Evolutionary conservation across 2,329 filamentous ascomycete genomes (phyloP), one percentile per base, ranked within the genome.

Genomic region (Simplicillium aogashimaense): DNA sequence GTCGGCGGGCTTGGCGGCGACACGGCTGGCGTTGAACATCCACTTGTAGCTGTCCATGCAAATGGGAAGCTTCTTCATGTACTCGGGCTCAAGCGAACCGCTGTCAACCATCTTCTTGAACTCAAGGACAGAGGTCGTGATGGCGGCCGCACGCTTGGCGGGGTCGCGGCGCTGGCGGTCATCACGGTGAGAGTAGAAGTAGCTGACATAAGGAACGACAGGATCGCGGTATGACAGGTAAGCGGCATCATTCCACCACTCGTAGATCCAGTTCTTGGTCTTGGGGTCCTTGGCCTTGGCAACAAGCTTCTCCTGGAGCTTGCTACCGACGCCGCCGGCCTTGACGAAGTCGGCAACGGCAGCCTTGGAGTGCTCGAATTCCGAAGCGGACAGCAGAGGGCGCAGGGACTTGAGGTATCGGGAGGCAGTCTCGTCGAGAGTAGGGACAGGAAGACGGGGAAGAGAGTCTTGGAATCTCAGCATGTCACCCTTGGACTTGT

Each of bases 11-110:
- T 82, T 83, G 40, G 84, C 83, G 25, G 90, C 83, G 32, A 97
- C 81, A 51, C 92, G 83, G 63, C 78, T 85, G 64, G 78, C 80
- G 66, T 98, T 97, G 76, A 98, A 98, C 92, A 98, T 98, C 77
- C 82, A 97, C 68, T 95, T 73, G 71, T 95, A 97, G 58, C 86
- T 92, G 71, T 88, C 88, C 92, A 98, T 98, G 64, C 89, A 92
- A 57, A 97, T 90, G 44, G 92, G 92, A 44, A 94, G 75, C 66
- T 88, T 89, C 72, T 94, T 94, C 88, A 98, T 95, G 68, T 95
- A 97, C 66, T 98, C 92, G 17, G 92, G 92, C 70, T 98, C 92
- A 39, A 98, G 72, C 7, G 78, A 81, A 49, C 82, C 81, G 34
- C 63, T 61, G 57, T 95, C 90, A 15, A 97, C 90, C 66, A 88